phyloP scores from a whole-genome alignment of 164 flowering plant genomes.

The Buxus sempervirens region DNA sequence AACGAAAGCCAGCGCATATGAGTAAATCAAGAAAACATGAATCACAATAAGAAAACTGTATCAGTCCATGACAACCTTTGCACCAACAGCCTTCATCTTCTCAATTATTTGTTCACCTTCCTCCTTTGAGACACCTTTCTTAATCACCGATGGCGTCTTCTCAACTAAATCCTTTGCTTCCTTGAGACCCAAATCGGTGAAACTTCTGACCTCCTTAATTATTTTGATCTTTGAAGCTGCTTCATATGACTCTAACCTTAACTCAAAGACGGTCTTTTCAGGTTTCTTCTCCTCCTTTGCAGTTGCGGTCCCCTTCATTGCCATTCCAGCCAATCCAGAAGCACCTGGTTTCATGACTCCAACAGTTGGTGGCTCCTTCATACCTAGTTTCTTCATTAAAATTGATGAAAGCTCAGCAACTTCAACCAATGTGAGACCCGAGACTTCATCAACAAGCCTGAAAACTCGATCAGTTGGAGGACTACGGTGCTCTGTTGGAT shows the following conservation, averaged over 20 bases:
- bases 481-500: constrained; percentile 84
- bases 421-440: constrained; percentile 64
- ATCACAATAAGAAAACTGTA: not conserved
- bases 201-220: constrained; percentile 73
- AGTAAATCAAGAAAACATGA: too few relatives aligned
- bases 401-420: constrained; percentile 51
- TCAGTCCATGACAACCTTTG: constrained; percentile 62
- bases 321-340: constrained; percentile 39
- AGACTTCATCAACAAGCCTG: constrained; percentile 77
- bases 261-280: constrained; percentile 75
- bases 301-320: constrained; percentile 26
- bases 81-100: constrained; percentile 82
- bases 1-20: too few relatives aligned
- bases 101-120: constrained; percentile 71
- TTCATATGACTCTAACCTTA: constrained; percentile 65
- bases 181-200: constrained; percentile 81
- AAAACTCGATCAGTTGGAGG: constrained; percentile 86
- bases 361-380: constrained; percentile 58
- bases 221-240: constrained; percentile 72
- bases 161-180: constrained; percentile 88
- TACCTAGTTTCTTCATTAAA: constrained; percentile 63
- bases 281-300: constrained; percentile 66
- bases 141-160: constrained; percentile 69
- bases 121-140: constrained; percentile 75
- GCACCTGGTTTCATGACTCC: constrained; percentile 75